phyloP scores from a whole-genome alignment of 1,139 yeast species.

The Hyphopichia wangnamkhiaoensis region DNA sequence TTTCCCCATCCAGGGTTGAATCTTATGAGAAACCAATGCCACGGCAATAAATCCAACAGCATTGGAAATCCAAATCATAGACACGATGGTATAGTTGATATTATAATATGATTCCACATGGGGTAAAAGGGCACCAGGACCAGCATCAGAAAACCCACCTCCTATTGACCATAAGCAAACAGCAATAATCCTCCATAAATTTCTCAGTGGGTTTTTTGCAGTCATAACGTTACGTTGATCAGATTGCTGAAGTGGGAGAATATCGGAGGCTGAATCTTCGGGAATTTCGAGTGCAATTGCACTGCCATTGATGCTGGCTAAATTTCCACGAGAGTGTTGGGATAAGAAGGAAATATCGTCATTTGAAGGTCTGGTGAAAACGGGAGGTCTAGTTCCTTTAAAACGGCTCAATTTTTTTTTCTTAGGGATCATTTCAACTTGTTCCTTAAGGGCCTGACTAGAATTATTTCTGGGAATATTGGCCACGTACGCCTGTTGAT shows the following conservation, averaged over 20 bases:
- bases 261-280: neutral
- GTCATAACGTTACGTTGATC: slow-evolving; percentile 16
- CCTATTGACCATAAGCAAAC: slow-evolving; percentile 43
- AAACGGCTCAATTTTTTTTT: too few species aligned
- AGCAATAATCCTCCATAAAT: slow-evolving; percentile 42
- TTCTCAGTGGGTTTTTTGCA: slow-evolving; percentile 41
- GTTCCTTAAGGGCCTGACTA: neutral
- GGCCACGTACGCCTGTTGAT: slow-evolving; percentile 11
- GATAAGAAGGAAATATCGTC: slow-evolving; percentile 11
- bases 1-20: slow-evolving; percentile 44
- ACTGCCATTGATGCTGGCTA: neutral
- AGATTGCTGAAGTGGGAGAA: slow-evolving; percentile 10
- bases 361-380: slow-evolving; percentile 13
- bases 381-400: slow-evolving; percentile 14
- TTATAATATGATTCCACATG: slow-evolving; percentile 37
- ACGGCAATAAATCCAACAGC: slow-evolving; percentile 46
- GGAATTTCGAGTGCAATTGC: neutral
- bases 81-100: slow-evolving; percentile 40
- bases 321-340: too few species aligned
- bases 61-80: slow-evolving; percentile 47
- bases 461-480: slow-evolving; percentile 12
- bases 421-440: neutral
- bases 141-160: slow-evolving; percentile 44
- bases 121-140: slow-evolving; percentile 51
- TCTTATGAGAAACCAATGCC: slow-evolving; percentile 40